Conservation (phyloP, 306 rosid species). For the Malus sieversii region DNA sequence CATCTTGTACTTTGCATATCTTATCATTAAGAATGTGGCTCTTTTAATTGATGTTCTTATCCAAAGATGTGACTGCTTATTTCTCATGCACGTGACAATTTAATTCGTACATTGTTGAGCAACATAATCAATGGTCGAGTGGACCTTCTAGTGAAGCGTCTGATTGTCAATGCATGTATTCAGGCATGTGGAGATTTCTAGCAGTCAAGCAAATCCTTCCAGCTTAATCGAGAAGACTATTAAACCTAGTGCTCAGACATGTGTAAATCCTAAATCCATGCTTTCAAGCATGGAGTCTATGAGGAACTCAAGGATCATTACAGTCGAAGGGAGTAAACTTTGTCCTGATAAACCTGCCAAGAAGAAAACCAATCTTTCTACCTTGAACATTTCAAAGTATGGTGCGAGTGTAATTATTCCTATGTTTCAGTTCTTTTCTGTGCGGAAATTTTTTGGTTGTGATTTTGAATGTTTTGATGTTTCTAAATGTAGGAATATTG, state of each 20-base stretch:
- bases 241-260: constrained; percentile 23
- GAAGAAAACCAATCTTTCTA: constrained; percentile 39
- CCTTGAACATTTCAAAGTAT: constrained; percentile 44
- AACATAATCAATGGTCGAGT: neutral
- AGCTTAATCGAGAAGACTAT: constrained; percentile 34
- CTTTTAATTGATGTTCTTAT: neutral
- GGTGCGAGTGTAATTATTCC: constrained; percentile 5
- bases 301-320: constrained; percentile 28
- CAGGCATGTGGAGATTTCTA: constrained; percentile 14
- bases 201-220: constrained; percentile 43
- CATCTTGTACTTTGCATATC: neutral
- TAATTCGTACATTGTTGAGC: neutral
- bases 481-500: constrained; percentile 31
- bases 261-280: constrained; percentile 27
- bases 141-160: constrained; percentile 7
- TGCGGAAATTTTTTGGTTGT: neutral
- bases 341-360: constrained; percentile 33
- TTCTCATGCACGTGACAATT: neutral
- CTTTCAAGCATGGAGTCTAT: constrained; percentile 27
- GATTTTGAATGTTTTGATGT: constrained; percentile 14
- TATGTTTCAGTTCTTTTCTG: constrained; percentile 3
- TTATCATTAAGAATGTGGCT: neutral
- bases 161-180: constrained; percentile 7
- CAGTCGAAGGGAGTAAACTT: constrained; percentile 41
- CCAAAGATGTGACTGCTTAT: neutral